Conservation (phyloP, 1,284 basidiomycete genomes). For the Pseudomicrostroma phylloplanum region DNA sequence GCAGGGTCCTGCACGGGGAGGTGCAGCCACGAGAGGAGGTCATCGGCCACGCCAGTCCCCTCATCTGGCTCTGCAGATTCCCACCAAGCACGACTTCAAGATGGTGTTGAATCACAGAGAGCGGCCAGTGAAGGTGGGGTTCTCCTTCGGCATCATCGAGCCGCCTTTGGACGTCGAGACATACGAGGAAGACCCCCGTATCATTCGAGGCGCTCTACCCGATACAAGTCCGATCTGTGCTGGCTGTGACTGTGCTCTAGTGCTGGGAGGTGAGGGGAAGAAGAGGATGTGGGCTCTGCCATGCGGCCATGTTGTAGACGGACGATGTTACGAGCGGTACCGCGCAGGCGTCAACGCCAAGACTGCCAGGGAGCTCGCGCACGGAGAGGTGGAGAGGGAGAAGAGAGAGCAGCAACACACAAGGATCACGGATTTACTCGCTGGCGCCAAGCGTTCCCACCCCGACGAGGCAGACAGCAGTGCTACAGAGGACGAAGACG, state of each 20-base stretch:
- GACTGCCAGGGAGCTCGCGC: not conserved
- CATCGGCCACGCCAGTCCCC: not conserved
- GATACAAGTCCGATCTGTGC: slow-evolving; percentile 44
- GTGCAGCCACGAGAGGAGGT: not conserved
- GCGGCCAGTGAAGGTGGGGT: slow-evolving; percentile 5
- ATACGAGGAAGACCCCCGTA: slow-evolving; percentile 30
- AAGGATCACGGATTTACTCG: not conserved
- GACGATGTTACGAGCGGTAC: slow-evolving; percentile 22
- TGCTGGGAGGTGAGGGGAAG: slow-evolving; percentile 30
- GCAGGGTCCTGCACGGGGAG: not conserved
- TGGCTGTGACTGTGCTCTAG: slow-evolving; percentile 30
- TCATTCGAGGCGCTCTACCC: slow-evolving; percentile 34
- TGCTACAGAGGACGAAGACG: too few species aligned
- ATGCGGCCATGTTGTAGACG: slow-evolving; percentile 44
- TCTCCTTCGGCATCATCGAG: slow-evolving; percentile 34
- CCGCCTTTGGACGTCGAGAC: slow-evolving; percentile 43
- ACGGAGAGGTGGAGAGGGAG: not conserved
- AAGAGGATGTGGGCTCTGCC: slow-evolving; percentile 37
- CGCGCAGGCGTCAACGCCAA: not conserved
- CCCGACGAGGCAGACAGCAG: too few species aligned
- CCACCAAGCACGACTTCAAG: not conserved
- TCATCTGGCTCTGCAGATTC: slow-evolving; percentile 1
- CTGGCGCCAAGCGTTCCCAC: too few species aligned
- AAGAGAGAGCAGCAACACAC: slow-evolving; percentile 3
- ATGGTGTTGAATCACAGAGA: slow-evolving; percentile 3